phyloP scores from a whole-genome alignment of 192 early-diverging fungal species.

The Pilaira anomala region DNA sequence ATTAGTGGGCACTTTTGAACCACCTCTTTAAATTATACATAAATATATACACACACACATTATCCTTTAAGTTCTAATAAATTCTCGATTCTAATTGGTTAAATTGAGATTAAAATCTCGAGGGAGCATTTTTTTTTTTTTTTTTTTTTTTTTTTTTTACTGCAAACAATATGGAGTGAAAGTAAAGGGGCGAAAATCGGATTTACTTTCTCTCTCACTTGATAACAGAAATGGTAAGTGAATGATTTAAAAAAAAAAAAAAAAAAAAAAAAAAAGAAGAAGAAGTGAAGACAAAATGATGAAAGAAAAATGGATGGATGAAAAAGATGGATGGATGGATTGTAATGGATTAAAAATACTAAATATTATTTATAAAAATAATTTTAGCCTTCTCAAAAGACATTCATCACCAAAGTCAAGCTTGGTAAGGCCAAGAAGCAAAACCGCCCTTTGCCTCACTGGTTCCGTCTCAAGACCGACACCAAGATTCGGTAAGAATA shows the following conservation, averaged over 20 bases:
- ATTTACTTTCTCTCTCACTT: constrained; percentile 28
- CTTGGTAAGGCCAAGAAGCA: constrained; percentile 99
- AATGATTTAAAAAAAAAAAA: constrained; percentile 6
- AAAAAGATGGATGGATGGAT: constrained; percentile 25
- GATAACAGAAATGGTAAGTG: constrained; percentile 24
- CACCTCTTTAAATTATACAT: constrained; percentile 2
- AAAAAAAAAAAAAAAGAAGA: constrained; percentile 5
- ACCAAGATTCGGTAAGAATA: constrained; percentile 76
- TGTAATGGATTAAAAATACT: not conserved
- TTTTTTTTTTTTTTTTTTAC: no score
- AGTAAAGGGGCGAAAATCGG: not conserved
- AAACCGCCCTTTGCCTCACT: constrained; percentile 97
- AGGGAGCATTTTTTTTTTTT: no score
- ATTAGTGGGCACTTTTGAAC: constrained; percentile 16
- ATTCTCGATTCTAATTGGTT: no score
- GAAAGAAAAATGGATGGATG: constrained; percentile 23
- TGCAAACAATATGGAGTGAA: not conserved
- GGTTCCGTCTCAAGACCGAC: constrained; percentile 95
- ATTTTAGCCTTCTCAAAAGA: constrained; percentile 93
- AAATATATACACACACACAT: no score
- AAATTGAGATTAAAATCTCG: no score
- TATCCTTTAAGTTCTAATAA: no score
- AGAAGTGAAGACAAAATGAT: not conserved
- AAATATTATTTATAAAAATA: not conserved
- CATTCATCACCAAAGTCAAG: constrained; percentile 94